Conservation (phyloP, 2,329 filamentous ascomycete genomes). For the Colletotrichum spinosum region DNA sequence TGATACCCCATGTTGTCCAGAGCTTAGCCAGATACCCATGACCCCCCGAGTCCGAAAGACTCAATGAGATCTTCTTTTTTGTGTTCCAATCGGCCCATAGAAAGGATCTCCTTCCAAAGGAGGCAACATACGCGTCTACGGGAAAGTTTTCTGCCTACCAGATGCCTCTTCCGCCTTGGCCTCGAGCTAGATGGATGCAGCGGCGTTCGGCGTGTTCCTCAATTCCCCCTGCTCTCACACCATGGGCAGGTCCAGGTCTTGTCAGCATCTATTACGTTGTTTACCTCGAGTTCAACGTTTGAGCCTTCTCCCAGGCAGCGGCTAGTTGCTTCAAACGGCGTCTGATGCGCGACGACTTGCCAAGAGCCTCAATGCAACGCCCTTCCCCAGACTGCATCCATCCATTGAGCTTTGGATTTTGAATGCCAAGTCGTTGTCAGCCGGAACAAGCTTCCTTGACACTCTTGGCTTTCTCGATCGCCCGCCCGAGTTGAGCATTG, state of each 20-base stretch:
- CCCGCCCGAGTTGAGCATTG: too few relatives aligned
- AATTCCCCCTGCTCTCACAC: too few relatives aligned
- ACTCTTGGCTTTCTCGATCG: slow-evolving; percentile 8
- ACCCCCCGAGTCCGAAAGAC: too few relatives aligned
- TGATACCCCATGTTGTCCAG: too few relatives aligned
- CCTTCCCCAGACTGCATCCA: slow-evolving; percentile 20
- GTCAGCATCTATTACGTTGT: background rate
- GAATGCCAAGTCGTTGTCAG: background rate
- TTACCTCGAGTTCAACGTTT: slow-evolving; percentile 3
- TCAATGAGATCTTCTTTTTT: too few relatives aligned
- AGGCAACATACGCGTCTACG: too few relatives aligned
- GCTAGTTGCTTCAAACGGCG: too few relatives aligned
- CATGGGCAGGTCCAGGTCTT: too few relatives aligned
- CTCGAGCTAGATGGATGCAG: too few relatives aligned
- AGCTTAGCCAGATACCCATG: too few relatives aligned
- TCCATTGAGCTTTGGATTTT: background rate
- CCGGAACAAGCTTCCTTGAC: background rate
- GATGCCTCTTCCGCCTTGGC: slow-evolving; percentile 11
- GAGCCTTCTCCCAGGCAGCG: background rate
- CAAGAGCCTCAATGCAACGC: slow-evolving; percentile 32
- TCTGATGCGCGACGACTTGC: slow-evolving; percentile 11
- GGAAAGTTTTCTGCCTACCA: background rate
- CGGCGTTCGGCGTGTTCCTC: slow-evolving; percentile 12
- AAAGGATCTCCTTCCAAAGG: too few relatives aligned
- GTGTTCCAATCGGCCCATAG: too few relatives aligned